These are phyloP conservation scores for Symbiodinium pilosum DNA, from an alignment of 73 alveolate genomes.

Conservation along the genomic window DNA sequence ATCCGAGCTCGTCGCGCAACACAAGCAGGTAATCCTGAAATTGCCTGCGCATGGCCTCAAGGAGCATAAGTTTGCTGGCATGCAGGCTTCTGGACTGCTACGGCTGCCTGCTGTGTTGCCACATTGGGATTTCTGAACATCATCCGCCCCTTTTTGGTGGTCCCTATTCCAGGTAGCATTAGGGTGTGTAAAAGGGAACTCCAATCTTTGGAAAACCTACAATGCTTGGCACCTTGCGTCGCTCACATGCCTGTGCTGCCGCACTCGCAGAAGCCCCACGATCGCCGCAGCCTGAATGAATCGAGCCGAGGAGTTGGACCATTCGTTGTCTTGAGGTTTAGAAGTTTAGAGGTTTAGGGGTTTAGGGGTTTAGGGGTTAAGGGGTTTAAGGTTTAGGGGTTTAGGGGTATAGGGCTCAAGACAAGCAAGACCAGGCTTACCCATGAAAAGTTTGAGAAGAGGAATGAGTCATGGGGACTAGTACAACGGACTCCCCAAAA, in stretches of 20 bases:
- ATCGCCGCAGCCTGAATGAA: conserved; percentile 24
- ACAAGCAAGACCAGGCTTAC: no score
- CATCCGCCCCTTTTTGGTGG: not conserved
- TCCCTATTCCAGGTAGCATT: not conserved
- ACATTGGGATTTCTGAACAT: not conserved
- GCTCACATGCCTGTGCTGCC: conserved; percentile 36
- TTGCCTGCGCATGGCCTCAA: conserved; percentile 54
- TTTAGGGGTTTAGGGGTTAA: no score
- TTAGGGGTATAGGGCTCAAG: no score
- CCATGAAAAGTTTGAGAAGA: no score
- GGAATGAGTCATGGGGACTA: no score
- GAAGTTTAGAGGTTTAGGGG: no score
- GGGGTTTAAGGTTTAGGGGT: no score
- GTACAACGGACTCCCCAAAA: no score
- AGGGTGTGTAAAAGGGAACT: no score
- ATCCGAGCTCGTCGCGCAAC: not conserved
- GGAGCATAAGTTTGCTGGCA: no score
- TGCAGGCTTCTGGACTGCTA: no score
- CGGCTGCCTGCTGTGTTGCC: not conserved
- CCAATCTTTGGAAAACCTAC: not conserved
- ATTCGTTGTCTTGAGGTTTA: no score
- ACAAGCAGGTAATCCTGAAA: conserved; percentile 41
- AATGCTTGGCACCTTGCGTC: not conserved
- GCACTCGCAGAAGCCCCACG: conserved; percentile 23
- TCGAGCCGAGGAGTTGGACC: not conserved